Evolutionary conservation across 148 eudicot species (phyloP), one percentile per base, ranked within the genome.

Genomic region (Hydrangea macrophylla): DNA sequence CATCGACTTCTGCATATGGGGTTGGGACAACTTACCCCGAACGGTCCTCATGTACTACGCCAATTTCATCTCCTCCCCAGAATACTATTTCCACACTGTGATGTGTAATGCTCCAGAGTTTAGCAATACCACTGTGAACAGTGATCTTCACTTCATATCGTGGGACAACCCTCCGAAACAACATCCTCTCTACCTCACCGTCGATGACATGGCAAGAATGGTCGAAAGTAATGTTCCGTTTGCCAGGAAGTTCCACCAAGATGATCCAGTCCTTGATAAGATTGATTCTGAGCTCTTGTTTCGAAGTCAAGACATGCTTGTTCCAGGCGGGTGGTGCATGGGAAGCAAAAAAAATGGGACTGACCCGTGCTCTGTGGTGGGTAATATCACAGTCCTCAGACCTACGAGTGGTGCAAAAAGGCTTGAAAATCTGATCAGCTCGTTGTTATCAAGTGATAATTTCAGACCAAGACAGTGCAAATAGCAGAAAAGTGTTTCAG

Each of bases 91-190:
- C 75, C 86, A 83, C 67, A 83, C 86, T 0, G 86, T 83, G 58
- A 42, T 83, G 55, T 84, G 87, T 32, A 84, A 84, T 25, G 74
- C 88, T 45, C 70, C 50, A 40, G 80, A 80, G 28, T 84, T 80
- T 31, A 53, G 70, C 24, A 76, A 84, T 45, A 84, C 88, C 15
- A 78, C 82, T 10, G 82, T 84, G 32, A 84, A 84, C 69, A 78
- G 79, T 24, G 88, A 84, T 61, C 88, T 84, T 20, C 88, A 84
- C 66, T 84, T 67, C 72, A 84, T 83, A 71, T 72, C 84, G 33
- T 83, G 87, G 87, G 87, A 83, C 67, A 83, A 78, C 55, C 87
- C 87, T 39, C 84, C 84, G 0, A 80, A 83, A 73, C 84, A 83
- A 62, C 87, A 83, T 56, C 87, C 87, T 0, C 87, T 78, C 58